Evolutionary conservation across 129 eudicot genomes (phyloP), one percentile per base, ranked within the genome.

Genomic region (Scalesia atractyloides): DNA sequence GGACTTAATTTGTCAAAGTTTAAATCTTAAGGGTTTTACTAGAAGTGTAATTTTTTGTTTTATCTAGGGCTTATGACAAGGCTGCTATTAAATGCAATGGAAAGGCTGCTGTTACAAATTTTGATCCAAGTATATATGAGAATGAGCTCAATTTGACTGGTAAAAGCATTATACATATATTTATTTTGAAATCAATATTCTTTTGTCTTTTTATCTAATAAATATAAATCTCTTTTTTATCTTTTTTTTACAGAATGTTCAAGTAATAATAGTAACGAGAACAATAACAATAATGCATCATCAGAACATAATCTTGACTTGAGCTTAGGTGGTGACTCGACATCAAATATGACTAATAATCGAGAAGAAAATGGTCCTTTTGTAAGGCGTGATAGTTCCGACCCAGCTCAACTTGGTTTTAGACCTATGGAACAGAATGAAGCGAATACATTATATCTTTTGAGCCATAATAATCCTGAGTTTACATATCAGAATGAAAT

Each of bases 11-110:
- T 64, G 20, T 39, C 52, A 63, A 24, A 22, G 1, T 41, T 24
- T 41, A 63, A 62, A 70, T 18, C 71, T 50, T 30, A 68, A 48
- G 66, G 65, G 67, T 68, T 39, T 59, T 1, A 73, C 34, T 66
- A 24, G n/a, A 46, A 66, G 37, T 43, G 1, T 70, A 36, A 46
- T 58, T 50, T 48, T 68, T 7, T 48, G 70, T 48, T 73, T 80
- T 73, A 69, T 72, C 56, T 80, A 90, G 97, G 86, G 97, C 97
- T 70, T 90, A 90, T 80, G 97, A 90, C 69, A 90, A 87, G 80
- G 97, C 97, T 73, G 95, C 97, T n/a, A 85, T 90, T 18, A 90
- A 87, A 76, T 87, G 97, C 73, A 90, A 87, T 75, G 97, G 97
- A 68, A 90, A 90, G 79, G 97, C 89, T 75, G 97, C 97, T 22